A percentile compares a stretch with the other conserved stretches of the same genome.
These are phyloP conservation scores for Calocybe cyanea DNA, from an alignment of 768 basidiomycete genomes.

Conservation along the genomic window DNA sequence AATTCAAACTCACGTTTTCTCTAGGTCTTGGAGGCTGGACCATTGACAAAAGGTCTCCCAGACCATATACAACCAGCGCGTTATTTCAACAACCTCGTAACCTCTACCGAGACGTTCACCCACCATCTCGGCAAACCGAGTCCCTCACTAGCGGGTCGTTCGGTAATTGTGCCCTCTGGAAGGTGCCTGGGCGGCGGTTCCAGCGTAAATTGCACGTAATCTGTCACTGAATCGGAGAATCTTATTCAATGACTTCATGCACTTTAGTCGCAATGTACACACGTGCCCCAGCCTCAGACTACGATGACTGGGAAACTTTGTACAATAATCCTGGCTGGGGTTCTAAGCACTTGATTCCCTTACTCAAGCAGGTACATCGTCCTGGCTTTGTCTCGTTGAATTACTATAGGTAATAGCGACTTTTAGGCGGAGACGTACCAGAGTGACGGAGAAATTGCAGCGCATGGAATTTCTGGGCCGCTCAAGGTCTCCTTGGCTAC, in stretches of 20 bases:
- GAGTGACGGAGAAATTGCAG: slow-evolving; percentile 19
- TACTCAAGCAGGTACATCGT: slow-evolving; percentile 48
- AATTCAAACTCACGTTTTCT: background rate
- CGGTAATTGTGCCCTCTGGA: slow-evolving; percentile 39
- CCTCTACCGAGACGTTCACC: slow-evolving; percentile 38
- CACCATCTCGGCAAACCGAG: slow-evolving; percentile 42
- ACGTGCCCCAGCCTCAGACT: slow-evolving; percentile 59
- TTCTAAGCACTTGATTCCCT: slow-evolving; percentile 50
- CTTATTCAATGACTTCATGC: too few species aligned
- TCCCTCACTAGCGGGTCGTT: slow-evolving; percentile 39
- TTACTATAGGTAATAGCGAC: background rate
- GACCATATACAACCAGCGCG: slow-evolving; percentile 53
- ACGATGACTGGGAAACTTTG: slow-evolving; percentile 55
- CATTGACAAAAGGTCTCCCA: slow-evolving; percentile 41
- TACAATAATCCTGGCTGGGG: slow-evolving; percentile 61
- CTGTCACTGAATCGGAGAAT: background rate
- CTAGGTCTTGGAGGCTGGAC: slow-evolving; percentile 58
- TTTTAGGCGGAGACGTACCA: slow-evolving; percentile 40
- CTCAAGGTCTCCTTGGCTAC: slow-evolving; percentile 44
- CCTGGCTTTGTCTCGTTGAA: too few species aligned
- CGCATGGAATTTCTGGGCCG: slow-evolving; percentile 49
- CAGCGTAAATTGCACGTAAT: slow-evolving; percentile 49
- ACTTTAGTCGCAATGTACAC: slow-evolving; percentile 50
- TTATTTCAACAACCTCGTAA: slow-evolving; percentile 38
- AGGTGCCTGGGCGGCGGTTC: slow-evolving; percentile 62